Base-by-base conservation (phyloP, 1,284 basidiomycete genomes). In the Ustilago trichophora region DNA sequence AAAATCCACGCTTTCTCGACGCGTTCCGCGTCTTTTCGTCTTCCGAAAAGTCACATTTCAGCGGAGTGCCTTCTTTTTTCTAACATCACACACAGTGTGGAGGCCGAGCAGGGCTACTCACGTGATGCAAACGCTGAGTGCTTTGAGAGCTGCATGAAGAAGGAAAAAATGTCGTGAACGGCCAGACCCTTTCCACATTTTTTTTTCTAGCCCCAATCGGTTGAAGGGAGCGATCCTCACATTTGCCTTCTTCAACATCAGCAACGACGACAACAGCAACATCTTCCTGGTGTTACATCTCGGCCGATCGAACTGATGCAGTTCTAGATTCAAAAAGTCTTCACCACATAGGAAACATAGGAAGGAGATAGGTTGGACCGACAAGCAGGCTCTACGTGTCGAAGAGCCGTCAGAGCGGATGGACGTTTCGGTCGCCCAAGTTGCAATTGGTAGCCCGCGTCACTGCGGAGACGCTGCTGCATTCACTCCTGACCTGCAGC, bases 401-500 rank as follows among this genome's bases (percentile, higher is more conserved):
- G 31, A 26, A 16, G 24, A 34, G 22, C 32, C 29, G 26, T 35
- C 26, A 19, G 36, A 33, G 35, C 46, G 51, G 46, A 62, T 62
- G 58, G 51, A 62, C 26, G 36, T 42, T 22, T 34, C 32, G n/a
- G 18, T 32, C 11, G 46, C 36, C 10, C 16, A 26, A 9, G 31
- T 22, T n/a, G 25, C 27, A 29, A 44, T 13, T 18, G 54, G 48
- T 21, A 42, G 32, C 33, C 25, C 32, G 24, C 19, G 27, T 7
- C 32, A 19, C 11, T 19, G 21, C 41, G 42, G 36, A n/a, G 55
- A 65, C n/a, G 18, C 42, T 31, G 16, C 49, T 3, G n/a, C n/a
- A n/a, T 12, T 24, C 11, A 65, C 62, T 7, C 67, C 67, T 2
- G 67, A 70, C 19, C 49, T 70, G n/a, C 56, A 50, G 33, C 45